These are phyloP conservation scores for Leccinum variicolor DNA, from an alignment of 768 basidiomycete genomes.

Conservation along the genomic window DNA sequence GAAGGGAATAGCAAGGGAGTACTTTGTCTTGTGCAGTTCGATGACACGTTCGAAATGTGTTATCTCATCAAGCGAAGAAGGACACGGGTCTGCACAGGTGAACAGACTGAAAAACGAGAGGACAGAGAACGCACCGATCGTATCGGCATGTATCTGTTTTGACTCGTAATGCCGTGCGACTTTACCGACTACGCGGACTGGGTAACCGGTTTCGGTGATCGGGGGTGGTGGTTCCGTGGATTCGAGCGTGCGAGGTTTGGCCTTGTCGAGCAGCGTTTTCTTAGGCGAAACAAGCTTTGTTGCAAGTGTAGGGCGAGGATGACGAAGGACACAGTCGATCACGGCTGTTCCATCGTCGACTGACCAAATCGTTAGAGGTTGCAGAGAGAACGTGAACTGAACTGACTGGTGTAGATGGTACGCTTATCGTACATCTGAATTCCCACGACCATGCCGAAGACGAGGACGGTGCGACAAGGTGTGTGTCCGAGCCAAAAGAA, in stretches of 20 bases:
- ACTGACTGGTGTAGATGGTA: slow-evolving; percentile 54
- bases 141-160: slow-evolving; percentile 45
- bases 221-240: slow-evolving; percentile 29
- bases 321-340: slow-evolving; percentile 59
- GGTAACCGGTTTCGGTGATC: slow-evolving; percentile 43
- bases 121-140: slow-evolving; percentile 43
- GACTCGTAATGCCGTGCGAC: slow-evolving; percentile 39
- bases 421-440: slow-evolving; percentile 57
- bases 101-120: background rate
- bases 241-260: background rate
- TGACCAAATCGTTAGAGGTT: slow-evolving; percentile 24
- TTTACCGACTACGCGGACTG: slow-evolving; percentile 46
- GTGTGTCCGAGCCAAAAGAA: slow-evolving; percentile 71
- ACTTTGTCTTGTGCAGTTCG: slow-evolving; percentile 50
- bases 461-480: slow-evolving; percentile 61
- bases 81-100: slow-evolving; percentile 38
- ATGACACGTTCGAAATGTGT: slow-evolving; percentile 52
- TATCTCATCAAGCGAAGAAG: slow-evolving; percentile 56
- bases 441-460: slow-evolving; percentile 66
- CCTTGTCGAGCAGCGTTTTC: slow-evolving; percentile 14
- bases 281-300: slow-evolving; percentile 11
- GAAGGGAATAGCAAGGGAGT: slow-evolving; percentile 48
- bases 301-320: slow-evolving; percentile 29
- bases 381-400: background rate
- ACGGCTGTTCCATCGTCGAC: slow-evolving; percentile 79